Conservation (phyloP, 23 red algal species). For the Gracilaria gracilis region DNA sequence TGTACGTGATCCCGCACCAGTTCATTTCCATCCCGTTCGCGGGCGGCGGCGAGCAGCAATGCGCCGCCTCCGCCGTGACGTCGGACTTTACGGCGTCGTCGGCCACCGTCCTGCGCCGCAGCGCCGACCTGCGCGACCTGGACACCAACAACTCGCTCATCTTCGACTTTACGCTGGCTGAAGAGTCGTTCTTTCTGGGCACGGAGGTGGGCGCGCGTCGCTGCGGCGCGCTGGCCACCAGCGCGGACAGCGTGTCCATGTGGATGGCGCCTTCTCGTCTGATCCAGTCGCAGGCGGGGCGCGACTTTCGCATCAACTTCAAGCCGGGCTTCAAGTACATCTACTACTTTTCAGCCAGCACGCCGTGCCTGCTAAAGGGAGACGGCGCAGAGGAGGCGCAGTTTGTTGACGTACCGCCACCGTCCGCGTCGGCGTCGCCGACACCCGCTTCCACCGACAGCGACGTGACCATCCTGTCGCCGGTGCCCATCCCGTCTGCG, state of each 20-base stretch:
- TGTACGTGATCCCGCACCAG: constrained; percentile 36
- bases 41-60: constrained; percentile 6
- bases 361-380: constrained; percentile 19
- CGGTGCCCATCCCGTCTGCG: too few relatives aligned
- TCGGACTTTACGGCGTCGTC: constrained; percentile 3
- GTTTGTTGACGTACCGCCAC: constrained; percentile 2
- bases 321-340: constrained; percentile 29
- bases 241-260: constrained; percentile 32
- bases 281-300: background rate
- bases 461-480: too few relatives aligned
- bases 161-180: background rate
- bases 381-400: constrained; percentile 1
- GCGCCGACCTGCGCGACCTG: background rate
- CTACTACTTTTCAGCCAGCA: constrained; percentile 16
- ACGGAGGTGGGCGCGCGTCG: constrained; percentile 15
- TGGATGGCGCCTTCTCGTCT: constrained; percentile 22
- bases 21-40: constrained; percentile 33
- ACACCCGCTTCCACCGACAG: background rate
- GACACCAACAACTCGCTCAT: constrained; percentile 16
- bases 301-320: constrained; percentile 12
- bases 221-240: background rate
- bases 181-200: constrained; percentile 33
- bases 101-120: constrained; percentile 34
- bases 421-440: constrained; percentile 12
- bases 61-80: background rate